Conservation (phyloP, 768 basidiomycete species). For the Cystobasidium tubakii region DNA sequence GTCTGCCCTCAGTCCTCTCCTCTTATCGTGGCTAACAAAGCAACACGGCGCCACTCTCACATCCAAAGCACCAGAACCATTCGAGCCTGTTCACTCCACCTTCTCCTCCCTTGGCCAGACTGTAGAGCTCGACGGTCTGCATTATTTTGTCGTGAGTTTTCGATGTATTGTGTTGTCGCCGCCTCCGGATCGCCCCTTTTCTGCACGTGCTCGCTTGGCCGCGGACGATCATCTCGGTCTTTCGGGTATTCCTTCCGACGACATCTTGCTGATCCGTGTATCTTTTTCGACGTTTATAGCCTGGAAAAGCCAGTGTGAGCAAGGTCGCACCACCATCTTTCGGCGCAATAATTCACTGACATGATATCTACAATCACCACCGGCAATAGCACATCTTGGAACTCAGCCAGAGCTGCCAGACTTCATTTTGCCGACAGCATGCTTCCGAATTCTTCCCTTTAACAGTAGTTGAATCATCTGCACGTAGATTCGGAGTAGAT, state of each 20-base stretch:
- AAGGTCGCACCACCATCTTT: no score
- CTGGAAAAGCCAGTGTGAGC: conserved; percentile 16
- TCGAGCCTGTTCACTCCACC: neutral
- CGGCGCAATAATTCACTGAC: no score
- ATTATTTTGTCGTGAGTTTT: conserved; percentile 28
- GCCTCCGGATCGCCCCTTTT: neutral
- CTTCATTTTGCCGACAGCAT: neutral
- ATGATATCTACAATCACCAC: no score
- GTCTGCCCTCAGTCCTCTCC: neutral
- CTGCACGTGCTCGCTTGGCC: conserved; percentile 3
- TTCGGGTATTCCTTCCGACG: neutral
- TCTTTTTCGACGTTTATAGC: neutral
- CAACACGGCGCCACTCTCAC: neutral
- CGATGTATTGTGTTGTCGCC: neutral
- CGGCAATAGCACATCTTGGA: neutral
- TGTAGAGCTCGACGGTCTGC: conserved; percentile 9
- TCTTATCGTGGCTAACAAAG: neutral
- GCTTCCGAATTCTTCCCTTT: conserved; percentile 13
- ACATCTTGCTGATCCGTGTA: neutral
- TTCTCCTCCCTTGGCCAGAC: conserved; percentile 22
- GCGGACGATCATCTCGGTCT: neutral
- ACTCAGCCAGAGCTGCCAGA: neutral
- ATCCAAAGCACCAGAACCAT: neutral
- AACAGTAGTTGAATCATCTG: conserved; percentile 7
- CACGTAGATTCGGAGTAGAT: neutral